Evolutionary conservation across 768 basidiomycete genomes (phyloP), one percentile per base, ranked within the genome.

Genomic region (Pleurotus ostreatus): DNA sequence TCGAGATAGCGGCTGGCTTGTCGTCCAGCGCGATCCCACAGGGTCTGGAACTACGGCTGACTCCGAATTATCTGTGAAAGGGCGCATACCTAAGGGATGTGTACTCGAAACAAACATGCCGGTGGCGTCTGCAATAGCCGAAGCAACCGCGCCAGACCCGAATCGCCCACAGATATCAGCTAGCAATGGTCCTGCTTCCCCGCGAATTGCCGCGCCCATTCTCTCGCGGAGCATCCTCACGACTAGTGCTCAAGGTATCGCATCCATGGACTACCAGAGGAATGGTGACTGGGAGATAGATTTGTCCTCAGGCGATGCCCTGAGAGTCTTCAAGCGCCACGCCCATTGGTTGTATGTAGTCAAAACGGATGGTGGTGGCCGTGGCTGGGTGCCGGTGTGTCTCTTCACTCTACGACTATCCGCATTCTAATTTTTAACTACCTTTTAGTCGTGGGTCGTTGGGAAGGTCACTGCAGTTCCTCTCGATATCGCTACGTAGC

Each of bases 31-130:
- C 37, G 97, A 99, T 70, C 89, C 89, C 26, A 85, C 83, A 39
- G 94, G 94, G 4, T 80, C 86, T 2, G 92, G 94, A 9, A 70
- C 85, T n/a, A 25, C 23, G 23, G 85, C 92, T 26, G 88, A 87
- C 64, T 76, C 85, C 11, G 92, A 94, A 59, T 77, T 84, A 23
- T 76, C 79, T 41, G 89, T 89, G 68, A 92, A 94, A 65, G 94
- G 94, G 55, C 98, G 96, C 96, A 95, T 99, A 2, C 97, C 96
- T 39, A 95, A 97, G 3, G 96, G 96, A 34, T 99, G 96, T 68
- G 77, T 99, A 12, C 81, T 98, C 38, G 96, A 99, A 70, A 93
- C 92, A 3, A 89, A 86, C 49, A 86, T 92, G 1, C 94, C 97
- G 2, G 93, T 96, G 3, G 89, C 92, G 9, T 85, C 85, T 22